A percentile compares a stretch with the other conserved stretches of the same genome.
Evolutionary conservation across 2,329 filamentous ascomycete species (phyloP).

Genomic region (Dactylonectria estremocensis): DNA sequence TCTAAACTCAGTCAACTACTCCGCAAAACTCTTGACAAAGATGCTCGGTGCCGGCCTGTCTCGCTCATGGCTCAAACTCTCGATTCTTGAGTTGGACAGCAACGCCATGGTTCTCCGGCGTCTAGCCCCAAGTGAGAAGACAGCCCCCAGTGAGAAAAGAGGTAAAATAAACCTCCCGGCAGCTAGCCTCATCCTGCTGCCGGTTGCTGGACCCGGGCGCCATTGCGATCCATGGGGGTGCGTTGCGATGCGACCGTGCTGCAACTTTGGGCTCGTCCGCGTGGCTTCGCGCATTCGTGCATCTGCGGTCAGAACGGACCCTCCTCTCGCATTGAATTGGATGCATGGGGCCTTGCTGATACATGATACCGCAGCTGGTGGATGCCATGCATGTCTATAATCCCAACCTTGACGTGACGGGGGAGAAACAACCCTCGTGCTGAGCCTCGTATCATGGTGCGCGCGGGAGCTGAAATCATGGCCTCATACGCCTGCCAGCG

Average conservation of each 20-base stretch:
- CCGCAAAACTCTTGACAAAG: no score
- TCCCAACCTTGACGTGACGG: conserved; percentile 9
- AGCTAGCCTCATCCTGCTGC: background rate
- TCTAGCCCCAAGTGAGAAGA: conserved; percentile 5
- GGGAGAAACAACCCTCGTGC: conserved; percentile 14
- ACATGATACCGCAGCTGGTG: conserved; percentile 22
- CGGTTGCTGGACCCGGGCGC: conserved; percentile 8
- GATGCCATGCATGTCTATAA: conserved; percentile 31
- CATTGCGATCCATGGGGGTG: conserved; percentile 3
- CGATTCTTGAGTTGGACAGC: background rate
- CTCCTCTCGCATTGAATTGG: background rate
- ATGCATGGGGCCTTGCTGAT: background rate
- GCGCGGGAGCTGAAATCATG: conserved; percentile 32
- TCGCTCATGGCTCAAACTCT: background rate
- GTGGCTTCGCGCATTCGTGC: conserved; percentile 18
- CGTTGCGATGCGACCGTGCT: conserved; percentile 14
- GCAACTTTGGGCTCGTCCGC: conserved; percentile 13
- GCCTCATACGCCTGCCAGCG: conserved; percentile 31
- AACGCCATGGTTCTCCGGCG: background rate
- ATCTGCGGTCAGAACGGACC: background rate
- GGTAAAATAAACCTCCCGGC: conserved; percentile 22
- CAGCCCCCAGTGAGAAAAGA: conserved; percentile 6
- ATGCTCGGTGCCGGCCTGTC: background rate
- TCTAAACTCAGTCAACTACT: background rate
- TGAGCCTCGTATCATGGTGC: conserved; percentile 38